Conservation (phyloP, 768 basidiomycete species). For the Cyclocybe cylindracea region DNA sequence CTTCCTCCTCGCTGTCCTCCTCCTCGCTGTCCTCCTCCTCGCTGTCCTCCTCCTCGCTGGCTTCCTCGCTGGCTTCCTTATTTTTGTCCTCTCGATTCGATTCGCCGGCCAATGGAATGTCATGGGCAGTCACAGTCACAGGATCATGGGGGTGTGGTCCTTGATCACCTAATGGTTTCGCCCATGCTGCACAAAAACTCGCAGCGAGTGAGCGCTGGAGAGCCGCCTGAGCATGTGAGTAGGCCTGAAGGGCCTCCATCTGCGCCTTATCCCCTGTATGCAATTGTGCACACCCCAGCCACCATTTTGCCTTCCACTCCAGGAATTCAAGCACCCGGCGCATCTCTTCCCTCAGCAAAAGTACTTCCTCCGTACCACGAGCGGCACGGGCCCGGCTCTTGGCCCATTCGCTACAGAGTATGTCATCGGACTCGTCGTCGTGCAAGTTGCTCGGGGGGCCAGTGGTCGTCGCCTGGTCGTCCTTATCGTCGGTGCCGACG, state of each 20-base stretch:
- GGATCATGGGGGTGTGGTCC: background rate
- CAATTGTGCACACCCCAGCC: conserved; percentile 1
- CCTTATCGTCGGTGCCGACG: background rate
- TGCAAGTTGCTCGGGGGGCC: no score
- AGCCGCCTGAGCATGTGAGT: background rate
- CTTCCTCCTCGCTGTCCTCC: no score
- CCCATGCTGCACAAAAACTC: conserved; percentile 4
- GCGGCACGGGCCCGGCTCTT: conserved; percentile 3
- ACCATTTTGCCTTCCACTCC: conserved; percentile 11
- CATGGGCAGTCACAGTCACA: background rate
- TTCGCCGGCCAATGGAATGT: no score
- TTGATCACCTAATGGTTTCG: background rate
- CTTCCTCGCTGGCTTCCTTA: background rate
- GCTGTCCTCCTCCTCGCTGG: no score
- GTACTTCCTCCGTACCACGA: conserved; percentile 14
- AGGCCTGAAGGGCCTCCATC: conserved; percentile 4
- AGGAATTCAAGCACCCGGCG: conserved; percentile 13
- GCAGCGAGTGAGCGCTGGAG: conserved; percentile 1
- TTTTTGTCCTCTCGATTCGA: background rate
- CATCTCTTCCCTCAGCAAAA: conserved; percentile 22
- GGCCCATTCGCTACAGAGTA: no score
- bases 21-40: no score
- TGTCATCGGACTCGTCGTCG: no score
- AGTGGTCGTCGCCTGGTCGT: no score
- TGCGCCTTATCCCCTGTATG: background rate